Evolutionary conservation across 176 grass and related monocot species (phyloP).

Genomic region (Calamus simplicifolius): DNA sequence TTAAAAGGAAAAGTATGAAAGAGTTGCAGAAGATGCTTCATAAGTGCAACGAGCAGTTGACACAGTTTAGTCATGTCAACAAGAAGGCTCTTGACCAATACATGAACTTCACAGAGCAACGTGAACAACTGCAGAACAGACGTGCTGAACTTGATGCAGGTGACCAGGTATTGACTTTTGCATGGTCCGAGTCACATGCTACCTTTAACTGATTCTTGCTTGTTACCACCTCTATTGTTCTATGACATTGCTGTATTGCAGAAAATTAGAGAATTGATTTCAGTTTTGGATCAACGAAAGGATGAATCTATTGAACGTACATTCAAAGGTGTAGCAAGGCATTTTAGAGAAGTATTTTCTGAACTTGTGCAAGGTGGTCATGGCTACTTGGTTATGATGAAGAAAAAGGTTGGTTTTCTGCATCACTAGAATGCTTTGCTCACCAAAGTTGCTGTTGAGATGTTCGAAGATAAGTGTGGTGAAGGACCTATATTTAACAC

Average conservation of each 20-base stretch:
- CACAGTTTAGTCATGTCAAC: conserved; percentile 97
- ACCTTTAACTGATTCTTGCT: not conserved
- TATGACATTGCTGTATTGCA: conserved; percentile 24
- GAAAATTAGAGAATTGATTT: conserved; percentile 96
- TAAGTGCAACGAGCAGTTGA: conserved; percentile 80
- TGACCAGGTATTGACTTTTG: conserved; percentile 40
- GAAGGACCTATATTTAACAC: too few relatives aligned
- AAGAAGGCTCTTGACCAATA: conserved; percentile 99
- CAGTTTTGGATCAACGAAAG: conserved; percentile 93
- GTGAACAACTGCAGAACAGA: conserved; percentile 78
- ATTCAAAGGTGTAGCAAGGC: conserved; percentile 95
- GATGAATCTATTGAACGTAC: conserved; percentile 99
- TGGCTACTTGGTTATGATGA: conserved; percentile 98
- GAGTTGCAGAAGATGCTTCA: conserved; percentile 89
- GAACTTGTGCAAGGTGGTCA: conserved; percentile 94
- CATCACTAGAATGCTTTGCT: too few relatives aligned
- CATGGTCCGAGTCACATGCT: not conserved
- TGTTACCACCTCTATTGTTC: not conserved
- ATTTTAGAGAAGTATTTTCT: conserved; percentile 90
- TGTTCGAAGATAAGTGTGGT: too few relatives aligned
- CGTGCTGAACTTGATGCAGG: conserved; percentile 90
- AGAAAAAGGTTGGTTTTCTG: conserved; percentile 57
- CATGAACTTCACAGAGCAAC: conserved; percentile 97
- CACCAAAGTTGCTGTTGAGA: too few relatives aligned
- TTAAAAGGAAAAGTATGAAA: conserved; percentile 94